Evolutionary conservation across 805 yeast genomes (phyloP).

Genomic region (Kodamaea restingae): DNA sequence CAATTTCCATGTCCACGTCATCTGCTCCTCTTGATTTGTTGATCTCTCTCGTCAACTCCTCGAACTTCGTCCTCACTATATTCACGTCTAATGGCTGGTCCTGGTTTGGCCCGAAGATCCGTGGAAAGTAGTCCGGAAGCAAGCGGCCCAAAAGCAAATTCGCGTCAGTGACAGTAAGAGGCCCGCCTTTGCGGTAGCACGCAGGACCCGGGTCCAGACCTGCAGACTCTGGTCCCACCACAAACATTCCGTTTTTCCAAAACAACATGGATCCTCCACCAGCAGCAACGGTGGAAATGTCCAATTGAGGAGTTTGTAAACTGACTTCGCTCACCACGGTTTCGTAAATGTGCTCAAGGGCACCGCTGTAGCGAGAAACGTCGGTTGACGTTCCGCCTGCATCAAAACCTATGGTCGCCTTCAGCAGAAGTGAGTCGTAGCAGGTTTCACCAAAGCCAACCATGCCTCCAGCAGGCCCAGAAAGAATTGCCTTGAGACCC

Average conservation of each 20-base stretch:
- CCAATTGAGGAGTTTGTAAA: constrained; percentile 44
- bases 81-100: constrained; percentile 33
- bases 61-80: constrained; percentile 45
- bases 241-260: constrained; percentile 37
- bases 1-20: neutral
- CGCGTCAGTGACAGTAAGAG: constrained; percentile 39
- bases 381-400: constrained; percentile 48
- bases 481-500: constrained; percentile 81
- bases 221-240: constrained; percentile 40
- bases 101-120: constrained; percentile 36
- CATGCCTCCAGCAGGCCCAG: constrained; percentile 98
- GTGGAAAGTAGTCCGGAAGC: constrained; percentile 35
- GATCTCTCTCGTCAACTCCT: constrained; percentile 50
- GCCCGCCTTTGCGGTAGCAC: constrained; percentile 39
- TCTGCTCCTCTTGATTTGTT: constrained; percentile 50
- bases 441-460: constrained; percentile 90
- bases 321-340: constrained; percentile 44
- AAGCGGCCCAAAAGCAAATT: constrained; percentile 33
- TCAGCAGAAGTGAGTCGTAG: constrained; percentile 33
- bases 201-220: constrained; percentile 41
- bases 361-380: constrained; percentile 40
- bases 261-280: constrained; percentile 42
- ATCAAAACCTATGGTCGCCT: constrained; percentile 39
- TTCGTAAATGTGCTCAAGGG: constrained; percentile 40
- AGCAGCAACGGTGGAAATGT: constrained; percentile 44